Conservation (phyloP, 2,329 filamentous ascomycete genomes). For the Bipolaris bicolor region DNA sequence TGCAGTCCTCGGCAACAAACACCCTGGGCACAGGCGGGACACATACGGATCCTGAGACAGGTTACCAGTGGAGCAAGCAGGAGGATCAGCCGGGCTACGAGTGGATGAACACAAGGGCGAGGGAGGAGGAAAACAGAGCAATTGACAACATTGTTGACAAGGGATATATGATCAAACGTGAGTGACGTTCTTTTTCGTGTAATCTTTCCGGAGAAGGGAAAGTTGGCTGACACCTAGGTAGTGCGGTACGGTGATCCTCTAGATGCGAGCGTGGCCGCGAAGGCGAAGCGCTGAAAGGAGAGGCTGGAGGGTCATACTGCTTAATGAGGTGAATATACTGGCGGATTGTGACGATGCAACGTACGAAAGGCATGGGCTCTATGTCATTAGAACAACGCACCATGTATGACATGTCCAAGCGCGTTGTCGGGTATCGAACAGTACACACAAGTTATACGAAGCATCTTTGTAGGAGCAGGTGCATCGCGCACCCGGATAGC, state of each 20-base stretch:
- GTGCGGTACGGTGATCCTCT: conserved; percentile 47
- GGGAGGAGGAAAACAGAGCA: conserved; percentile 46
- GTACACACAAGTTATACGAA: neutral
- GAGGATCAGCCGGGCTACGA: conserved; percentile 49
- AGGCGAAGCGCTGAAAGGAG: conserved; percentile 33
- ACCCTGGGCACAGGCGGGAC: conserved; percentile 10
- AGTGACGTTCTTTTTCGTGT: conserved; percentile 8
- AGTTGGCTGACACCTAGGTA: conserved; percentile 23
- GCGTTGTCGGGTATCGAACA: neutral
- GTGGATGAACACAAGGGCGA: conserved; percentile 47
- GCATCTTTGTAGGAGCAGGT: neutral
- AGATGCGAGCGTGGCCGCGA: conserved; percentile 37
- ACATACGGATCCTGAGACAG: conserved; percentile 36
- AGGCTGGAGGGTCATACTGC: neutral
- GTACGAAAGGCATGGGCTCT: neutral
- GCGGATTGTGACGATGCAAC: neutral
- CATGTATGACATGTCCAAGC: neutral
- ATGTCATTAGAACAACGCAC: neutral
- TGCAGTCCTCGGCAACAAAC: conserved; percentile 21
- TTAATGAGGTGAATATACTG: neutral
- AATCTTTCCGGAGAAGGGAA: neutral
- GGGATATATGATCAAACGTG: conserved; percentile 43
- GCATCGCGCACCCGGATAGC: neutral
- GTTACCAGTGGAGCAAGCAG: conserved; percentile 46
- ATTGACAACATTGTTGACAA: conserved; percentile 46